These are phyloP conservation scores for Fraxinus angustifolia DNA, from an alignment of 305 asterid genomes.

Conservation along the genomic window DNA sequence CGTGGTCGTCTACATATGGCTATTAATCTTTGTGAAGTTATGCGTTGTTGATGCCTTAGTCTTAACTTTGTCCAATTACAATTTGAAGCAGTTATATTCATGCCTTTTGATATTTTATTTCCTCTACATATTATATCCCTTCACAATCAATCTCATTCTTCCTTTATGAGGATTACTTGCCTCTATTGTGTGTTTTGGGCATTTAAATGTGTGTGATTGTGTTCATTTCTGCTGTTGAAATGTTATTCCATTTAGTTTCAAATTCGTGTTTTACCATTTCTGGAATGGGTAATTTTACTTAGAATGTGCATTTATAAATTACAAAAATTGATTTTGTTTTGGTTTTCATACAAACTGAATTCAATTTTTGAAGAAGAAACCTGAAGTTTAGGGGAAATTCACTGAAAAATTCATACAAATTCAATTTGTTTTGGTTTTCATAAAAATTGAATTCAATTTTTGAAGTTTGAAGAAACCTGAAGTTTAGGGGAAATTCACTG, in stretches of 20 bases:
- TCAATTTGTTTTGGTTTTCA: too few relatives aligned
- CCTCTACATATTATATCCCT: not conserved
- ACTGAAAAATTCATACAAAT: too few relatives aligned
- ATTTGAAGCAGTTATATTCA: not conserved
- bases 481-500: too few relatives aligned
- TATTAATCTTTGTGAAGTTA: not conserved
- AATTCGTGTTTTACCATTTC: not conserved
- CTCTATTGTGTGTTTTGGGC: not conserved
- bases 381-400: too few relatives aligned
- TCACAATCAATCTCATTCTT: not conserved
- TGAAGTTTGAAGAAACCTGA: too few relatives aligned
- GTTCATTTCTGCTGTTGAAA: not conserved
- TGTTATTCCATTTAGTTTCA: not conserved
- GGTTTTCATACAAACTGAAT: too few relatives aligned
- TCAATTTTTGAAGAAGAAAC: too few relatives aligned
- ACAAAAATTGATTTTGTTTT: too few relatives aligned
- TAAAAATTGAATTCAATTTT: too few relatives aligned
- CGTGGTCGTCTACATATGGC: not conserved
- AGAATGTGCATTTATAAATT: not conserved
- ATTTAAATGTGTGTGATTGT: not conserved
- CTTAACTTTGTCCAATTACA: not conserved
- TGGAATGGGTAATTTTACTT: not conserved
- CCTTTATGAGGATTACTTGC: not conserved
- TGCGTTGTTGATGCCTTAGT: not conserved
- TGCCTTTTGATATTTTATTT: not conserved